phyloP scores from a whole-genome alignment of 2,329 filamentous ascomycete genomes.

The Sordariomycetes sp. region DNA sequence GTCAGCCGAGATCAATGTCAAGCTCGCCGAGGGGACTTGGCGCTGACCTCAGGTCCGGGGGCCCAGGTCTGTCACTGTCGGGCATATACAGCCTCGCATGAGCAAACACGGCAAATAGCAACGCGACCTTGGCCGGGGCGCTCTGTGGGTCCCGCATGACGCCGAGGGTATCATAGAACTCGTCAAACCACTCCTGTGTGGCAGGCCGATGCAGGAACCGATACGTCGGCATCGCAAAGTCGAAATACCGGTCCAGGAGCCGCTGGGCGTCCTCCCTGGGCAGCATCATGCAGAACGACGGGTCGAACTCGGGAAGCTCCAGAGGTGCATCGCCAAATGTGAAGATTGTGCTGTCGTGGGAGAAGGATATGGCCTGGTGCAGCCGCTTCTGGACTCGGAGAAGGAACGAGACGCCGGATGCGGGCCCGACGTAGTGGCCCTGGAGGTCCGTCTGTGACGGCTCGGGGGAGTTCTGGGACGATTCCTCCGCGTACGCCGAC shows the following conservation, averaged over 20 bases:
- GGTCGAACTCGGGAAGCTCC: slow-evolving; percentile 20
- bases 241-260: slow-evolving; percentile 37
- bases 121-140: slow-evolving; percentile 20
- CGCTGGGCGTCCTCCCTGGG: slow-evolving; percentile 18
- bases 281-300: slow-evolving; percentile 23
- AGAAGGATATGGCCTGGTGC: slow-evolving; percentile 9
- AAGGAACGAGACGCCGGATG: slow-evolving; percentile 16
- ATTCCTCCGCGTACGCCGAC: slow-evolving; percentile 8
- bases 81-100: too few species aligned
- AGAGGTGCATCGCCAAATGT: slow-evolving; percentile 34
- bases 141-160: slow-evolving; percentile 12
- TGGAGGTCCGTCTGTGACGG: slow-evolving; percentile 16
- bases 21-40: too few species aligned
- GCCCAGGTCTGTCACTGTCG: too few species aligned
- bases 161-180: slow-evolving; percentile 21
- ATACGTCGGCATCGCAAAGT: slow-evolving; percentile 42
- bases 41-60: too few species aligned
- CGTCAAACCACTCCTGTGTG: slow-evolving; percentile 30
- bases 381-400: slow-evolving; percentile 16
- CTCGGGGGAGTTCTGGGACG: slow-evolving; percentile 11
- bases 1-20: too few species aligned
- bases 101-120: slow-evolving; percentile 20
- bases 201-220: slow-evolving; percentile 38
- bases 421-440: slow-evolving; percentile 18
- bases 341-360: slow-evolving; percentile 23